Base-by-base conservation (phyloP, 768 basidiomycete genomes). In the Termitomyces eurrhizus region DNA sequence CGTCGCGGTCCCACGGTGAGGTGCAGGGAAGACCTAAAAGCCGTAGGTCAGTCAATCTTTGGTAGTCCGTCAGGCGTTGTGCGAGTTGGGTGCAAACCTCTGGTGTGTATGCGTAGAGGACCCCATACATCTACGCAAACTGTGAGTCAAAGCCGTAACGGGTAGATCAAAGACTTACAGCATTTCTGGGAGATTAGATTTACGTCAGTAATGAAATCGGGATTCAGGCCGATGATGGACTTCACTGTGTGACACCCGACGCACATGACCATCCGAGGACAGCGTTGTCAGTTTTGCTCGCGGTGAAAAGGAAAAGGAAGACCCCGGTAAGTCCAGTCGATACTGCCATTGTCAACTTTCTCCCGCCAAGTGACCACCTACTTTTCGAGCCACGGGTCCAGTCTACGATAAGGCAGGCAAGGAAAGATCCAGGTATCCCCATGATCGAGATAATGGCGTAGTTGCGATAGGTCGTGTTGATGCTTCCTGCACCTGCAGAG, bases 1-100 rank as follows among this genome's bases (percentile, higher is more conserved):
- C 83, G 57, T 82, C 79, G 16, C 81, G 0, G 83, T 83, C 2
- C 83, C 83, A 44, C 84, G 77, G 63, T 83, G 80, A 4, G 81
- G 79, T 0, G 81, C 80, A 0, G 83, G 81, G 73, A 86, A 85
- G 26, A 82, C 71, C 71, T 72, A 50, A 0, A 36, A 14, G 18
- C 7, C 6, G n/a, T 48, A 18, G 41, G 26, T 7, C 29, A 52
- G 26, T 7, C 35, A 52, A 29, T n/a, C 42, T 4, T 26, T 16
- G 2, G 21, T 9, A 35, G 9, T 35, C 21, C 21, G 21, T 21
- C 21, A 21, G 21, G 21, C 37, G 48, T 29, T 29, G 8, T 7
- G 26, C 32, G 26, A 32, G 35, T 33, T 4, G 16, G n/a, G 32
- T 36, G 62, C 68, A 41, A 29, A 73, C 80, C 65, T 85, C 83